Conservation (phyloP, 345 rosid genomes). For the Kandelia obovata region DNA sequence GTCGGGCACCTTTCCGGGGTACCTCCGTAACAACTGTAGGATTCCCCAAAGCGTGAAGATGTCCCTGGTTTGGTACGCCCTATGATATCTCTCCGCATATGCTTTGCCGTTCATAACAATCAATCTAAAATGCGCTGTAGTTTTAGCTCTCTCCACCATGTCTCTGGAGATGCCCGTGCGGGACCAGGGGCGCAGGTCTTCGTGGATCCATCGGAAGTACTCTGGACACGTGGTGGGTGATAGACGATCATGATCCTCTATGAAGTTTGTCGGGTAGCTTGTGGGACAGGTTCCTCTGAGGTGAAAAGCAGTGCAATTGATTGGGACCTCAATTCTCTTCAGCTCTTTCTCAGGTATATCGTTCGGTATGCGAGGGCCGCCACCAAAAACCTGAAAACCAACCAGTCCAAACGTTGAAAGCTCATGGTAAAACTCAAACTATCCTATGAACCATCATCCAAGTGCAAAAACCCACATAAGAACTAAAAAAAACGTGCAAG, state of each 20-base stretch:
- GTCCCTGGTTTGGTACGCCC: conserved; percentile 70
- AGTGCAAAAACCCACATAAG: too few relatives aligned
- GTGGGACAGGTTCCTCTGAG: conserved; percentile 38
- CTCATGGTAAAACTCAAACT: too few relatives aligned
- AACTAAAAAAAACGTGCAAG: too few relatives aligned
- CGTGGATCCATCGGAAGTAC: conserved; percentile 94
- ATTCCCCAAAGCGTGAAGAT: conserved; percentile 82
- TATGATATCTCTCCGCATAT: conserved; percentile 47
- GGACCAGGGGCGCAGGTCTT: conserved; percentile 85
- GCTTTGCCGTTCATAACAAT: conserved; percentile 49
- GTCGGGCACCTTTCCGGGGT: conserved; percentile 77
- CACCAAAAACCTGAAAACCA: conserved; percentile 19
- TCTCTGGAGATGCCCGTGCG: conserved; percentile 65
- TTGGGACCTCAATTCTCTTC: conserved; percentile 33
- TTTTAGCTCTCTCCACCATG: conserved; percentile 46
- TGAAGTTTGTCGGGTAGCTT: conserved; percentile 22
- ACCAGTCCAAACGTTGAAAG: not conserved
- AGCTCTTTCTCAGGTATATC: conserved; percentile 14
- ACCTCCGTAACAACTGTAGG: conserved; percentile 66
- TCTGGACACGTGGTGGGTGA: conserved; percentile 50
- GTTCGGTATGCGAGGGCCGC: not conserved
- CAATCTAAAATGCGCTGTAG: conserved; percentile 59
- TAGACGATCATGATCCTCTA: conserved; percentile 19
- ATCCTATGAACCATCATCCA: too few relatives aligned
- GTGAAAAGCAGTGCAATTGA: conserved; percentile 40